These are phyloP conservation scores for Triadica sebifera DNA, from an alignment of 345 rosid genomes.

Conservation along the genomic window DNA sequence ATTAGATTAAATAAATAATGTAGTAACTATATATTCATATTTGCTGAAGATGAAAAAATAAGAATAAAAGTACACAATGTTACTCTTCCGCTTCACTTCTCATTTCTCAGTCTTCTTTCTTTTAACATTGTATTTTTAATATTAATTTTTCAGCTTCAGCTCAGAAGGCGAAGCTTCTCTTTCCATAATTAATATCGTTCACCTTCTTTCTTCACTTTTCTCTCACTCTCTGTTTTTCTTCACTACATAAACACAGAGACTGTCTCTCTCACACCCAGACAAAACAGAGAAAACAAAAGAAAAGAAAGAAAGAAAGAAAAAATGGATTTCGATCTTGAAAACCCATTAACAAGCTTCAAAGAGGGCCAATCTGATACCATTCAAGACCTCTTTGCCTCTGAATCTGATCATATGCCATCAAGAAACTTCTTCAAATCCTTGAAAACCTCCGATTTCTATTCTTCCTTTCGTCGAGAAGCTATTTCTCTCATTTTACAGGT, in stretches of 20 bases:
- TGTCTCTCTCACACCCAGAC: not conserved
- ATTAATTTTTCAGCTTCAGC: too few relatives aligned
- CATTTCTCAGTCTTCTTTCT: too few relatives aligned
- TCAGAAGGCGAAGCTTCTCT: not conserved
- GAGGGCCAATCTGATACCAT: conserved; percentile 21
- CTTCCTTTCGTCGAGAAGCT: conserved; percentile 42
- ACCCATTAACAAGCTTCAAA: conserved; percentile 36
- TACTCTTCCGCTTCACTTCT: too few relatives aligned
- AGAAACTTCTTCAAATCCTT: conserved; percentile 20
- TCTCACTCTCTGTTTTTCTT: conserved; percentile 3
- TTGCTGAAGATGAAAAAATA: too few relatives aligned
- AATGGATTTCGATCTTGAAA: conserved; percentile 49
- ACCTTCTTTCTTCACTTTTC: too few relatives aligned
- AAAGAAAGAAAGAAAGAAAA: not conserved
- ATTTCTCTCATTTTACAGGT: conserved; percentile 44
- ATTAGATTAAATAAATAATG: too few relatives aligned
- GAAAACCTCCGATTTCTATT: conserved; percentile 17
- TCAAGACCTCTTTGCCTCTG: conserved; percentile 36
- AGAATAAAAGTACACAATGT: too few relatives aligned
- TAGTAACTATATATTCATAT: too few relatives aligned
- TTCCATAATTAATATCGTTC: not conserved
- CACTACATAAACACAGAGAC: not conserved
- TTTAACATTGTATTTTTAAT: too few relatives aligned
- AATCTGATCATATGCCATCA: conserved; percentile 47
- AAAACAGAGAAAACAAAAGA: too few relatives aligned